Percentiles rank a stretch among this genome's conserved stretches.
Conservation (phyloP, 495 filamentous ascomycete genomes). For the Stereocaulon alpinum region DNA sequence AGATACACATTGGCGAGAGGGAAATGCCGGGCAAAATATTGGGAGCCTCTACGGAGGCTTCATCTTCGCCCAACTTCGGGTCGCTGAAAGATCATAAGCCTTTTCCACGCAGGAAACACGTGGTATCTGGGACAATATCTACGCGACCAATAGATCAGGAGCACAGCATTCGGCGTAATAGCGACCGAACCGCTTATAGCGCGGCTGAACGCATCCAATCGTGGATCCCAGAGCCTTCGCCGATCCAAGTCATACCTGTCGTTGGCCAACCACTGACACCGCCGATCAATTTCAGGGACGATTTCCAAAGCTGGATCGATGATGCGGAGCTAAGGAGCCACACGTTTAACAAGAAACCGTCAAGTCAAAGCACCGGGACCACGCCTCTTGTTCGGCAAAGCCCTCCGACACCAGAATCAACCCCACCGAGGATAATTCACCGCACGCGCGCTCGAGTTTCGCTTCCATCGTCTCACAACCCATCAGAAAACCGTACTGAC, state of each 20-base stretch:
- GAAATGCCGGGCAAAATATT: constrained; percentile 8
- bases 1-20: neutral
- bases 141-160: constrained; percentile 5
- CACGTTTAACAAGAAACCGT: constrained; percentile 9
- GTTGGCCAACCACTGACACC: constrained; percentile 20
- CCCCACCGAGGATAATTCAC: constrained; percentile 47
- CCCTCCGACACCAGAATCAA: constrained; percentile 64
- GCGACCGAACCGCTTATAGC: constrained; percentile 15
- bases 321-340: constrained; percentile 9
- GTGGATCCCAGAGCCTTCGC: constrained; percentile 19
- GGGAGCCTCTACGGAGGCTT: neutral
- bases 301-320: constrained; percentile 20
- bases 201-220: constrained; percentile 18
- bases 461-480: constrained; percentile 28
- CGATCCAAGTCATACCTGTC: constrained; percentile 10
- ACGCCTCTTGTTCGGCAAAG: constrained; percentile 55
- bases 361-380: constrained; percentile 24
- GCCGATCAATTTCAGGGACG: constrained; percentile 17
- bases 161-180: constrained; percentile 7
- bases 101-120: constrained; percentile 8
- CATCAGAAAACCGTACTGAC: constrained; percentile 48
- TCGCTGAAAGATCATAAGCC: constrained; percentile 12
- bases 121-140: neutral
- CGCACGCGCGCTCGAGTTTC: constrained; percentile 38
- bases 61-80: constrained; percentile 7